phyloP scores from a whole-genome alignment of 1,139 yeast genomes.

The Yamadazyma dushanensis region DNA sequence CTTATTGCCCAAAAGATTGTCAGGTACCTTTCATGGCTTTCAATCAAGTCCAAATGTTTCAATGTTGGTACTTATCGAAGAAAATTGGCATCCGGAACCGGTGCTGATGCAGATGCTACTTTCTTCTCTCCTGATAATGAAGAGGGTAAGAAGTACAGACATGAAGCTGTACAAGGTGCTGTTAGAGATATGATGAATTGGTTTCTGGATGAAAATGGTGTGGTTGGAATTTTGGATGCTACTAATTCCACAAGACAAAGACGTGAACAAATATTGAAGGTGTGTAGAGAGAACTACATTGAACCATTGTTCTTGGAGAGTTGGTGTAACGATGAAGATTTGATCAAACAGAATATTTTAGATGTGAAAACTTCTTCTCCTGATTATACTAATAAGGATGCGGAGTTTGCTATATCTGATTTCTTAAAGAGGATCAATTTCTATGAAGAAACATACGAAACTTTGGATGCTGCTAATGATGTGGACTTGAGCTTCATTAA shows the following conservation, averaged over 20 bases:
- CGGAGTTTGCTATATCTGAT: conserved; percentile 71
- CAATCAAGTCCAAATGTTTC: conserved; percentile 83
- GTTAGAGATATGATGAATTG: conserved; percentile 83
- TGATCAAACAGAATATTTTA: conserved; percentile 73
- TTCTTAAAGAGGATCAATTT: conserved; percentile 70
- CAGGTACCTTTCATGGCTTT: conserved; percentile 87
- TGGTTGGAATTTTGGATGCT: conserved; percentile 91
- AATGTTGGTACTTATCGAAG: conserved; percentile 88
- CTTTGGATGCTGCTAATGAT: conserved; percentile 60
- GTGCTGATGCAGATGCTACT: conserved; percentile 49
- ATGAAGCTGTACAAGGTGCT: conserved; percentile 71
- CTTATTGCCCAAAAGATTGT: conserved; percentile 81
- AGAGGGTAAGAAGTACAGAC: conserved; percentile 62
- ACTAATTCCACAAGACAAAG: conserved; percentile 72
- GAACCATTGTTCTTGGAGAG: conserved; percentile 93
- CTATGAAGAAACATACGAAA: conserved; percentile 74
- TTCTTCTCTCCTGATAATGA: conserved; percentile 71
- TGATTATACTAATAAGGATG: conserved; percentile 72
- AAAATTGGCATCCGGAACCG: conserved; percentile 38
- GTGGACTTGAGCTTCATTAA: conserved; percentile 78
- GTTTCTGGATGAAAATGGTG: conserved; percentile 79
- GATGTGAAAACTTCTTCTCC: conserved; percentile 90
- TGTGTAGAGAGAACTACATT: conserved; percentile 65
- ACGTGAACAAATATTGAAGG: conserved; percentile 61
- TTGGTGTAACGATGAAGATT: conserved; percentile 80